phyloP scores from a whole-genome alignment of 176 grass and related monocot species.

The Raddia guianensis region DNA sequence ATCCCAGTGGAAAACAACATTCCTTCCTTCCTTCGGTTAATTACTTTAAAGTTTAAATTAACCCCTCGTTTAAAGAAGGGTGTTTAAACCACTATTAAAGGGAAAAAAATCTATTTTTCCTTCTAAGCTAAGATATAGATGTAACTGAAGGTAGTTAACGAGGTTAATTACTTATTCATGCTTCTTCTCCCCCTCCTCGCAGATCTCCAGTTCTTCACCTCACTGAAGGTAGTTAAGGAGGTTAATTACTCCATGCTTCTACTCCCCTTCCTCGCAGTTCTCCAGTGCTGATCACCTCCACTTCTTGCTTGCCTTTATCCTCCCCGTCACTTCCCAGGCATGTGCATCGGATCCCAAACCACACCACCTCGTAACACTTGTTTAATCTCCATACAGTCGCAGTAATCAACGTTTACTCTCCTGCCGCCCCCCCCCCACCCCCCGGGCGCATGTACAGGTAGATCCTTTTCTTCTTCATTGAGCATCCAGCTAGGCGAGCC shows the following conservation, averaged over 20 bases:
- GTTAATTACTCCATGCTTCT: too few species aligned
- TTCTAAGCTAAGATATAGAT: too few species aligned
- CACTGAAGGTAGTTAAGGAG: background rate
- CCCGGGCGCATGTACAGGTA: too few species aligned
- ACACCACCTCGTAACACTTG: background rate
- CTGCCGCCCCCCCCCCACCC: too few species aligned
- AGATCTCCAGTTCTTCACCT: background rate
- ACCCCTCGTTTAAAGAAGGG: too few species aligned
- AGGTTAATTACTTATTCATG: too few species aligned
- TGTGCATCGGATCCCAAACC: constrained; percentile 39
- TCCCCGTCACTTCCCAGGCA: background rate
- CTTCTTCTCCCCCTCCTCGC: background rate
- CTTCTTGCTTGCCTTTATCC: background rate
- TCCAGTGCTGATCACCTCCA: background rate
- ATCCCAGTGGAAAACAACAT: constrained; percentile 53
- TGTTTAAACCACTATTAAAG: too few species aligned
- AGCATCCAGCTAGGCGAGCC: background rate
- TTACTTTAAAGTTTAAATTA: too few species aligned
- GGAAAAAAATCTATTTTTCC: too few species aligned
- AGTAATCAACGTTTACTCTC: constrained; percentile 16
- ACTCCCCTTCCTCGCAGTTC: background rate
- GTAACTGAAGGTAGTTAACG: too few species aligned
- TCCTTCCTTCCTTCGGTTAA: constrained; percentile 31
- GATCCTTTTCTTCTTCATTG: background rate
- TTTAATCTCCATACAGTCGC: background rate